phyloP scores from a whole-genome alignment of 1,284 basidiomycete species.

The Bondarzewia mesenterica region DNA sequence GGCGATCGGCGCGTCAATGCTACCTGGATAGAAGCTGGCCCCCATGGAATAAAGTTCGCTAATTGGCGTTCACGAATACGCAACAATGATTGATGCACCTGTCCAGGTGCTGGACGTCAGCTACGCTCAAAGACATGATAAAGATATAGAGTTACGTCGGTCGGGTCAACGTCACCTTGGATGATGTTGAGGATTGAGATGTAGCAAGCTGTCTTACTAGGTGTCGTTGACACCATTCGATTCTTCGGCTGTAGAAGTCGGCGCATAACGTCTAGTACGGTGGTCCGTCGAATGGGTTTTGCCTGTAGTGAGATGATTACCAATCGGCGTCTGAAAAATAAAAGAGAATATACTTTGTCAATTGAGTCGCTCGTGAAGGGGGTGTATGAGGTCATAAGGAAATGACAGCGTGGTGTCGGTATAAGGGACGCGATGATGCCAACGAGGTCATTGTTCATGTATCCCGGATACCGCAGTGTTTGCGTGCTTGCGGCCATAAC shows the following conservation, averaged over 20 bases:
- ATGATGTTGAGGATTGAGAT: slow-evolving; percentile 99
- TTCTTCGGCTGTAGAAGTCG: slow-evolving; percentile 97
- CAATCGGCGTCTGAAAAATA: no score
- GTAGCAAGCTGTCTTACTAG: slow-evolving; percentile 89
- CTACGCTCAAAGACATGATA: not conserved
- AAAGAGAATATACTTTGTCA: slow-evolving; percentile 72
- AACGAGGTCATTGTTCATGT: slow-evolving; percentile 99
- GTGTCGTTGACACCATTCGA: slow-evolving; percentile 93
- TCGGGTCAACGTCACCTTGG: slow-evolving; percentile 96
- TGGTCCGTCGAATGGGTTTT: slow-evolving; percentile 75
- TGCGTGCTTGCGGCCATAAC: slow-evolving; percentile 97
- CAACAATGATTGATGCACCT: slow-evolving; percentile 95
- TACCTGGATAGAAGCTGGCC: slow-evolving; percentile 96
- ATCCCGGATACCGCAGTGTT: slow-evolving; percentile 94
- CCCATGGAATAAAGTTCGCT: slow-evolving; percentile 99
- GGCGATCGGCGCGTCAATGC: slow-evolving; percentile 90
- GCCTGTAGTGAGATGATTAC: slow-evolving; percentile 20
- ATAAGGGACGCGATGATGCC: slow-evolving; percentile 97
- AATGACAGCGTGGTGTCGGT: slow-evolving; percentile 98
- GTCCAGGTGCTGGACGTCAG: slow-evolving; percentile 1
- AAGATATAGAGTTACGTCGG: slow-evolving; percentile 59
- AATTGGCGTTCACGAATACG: slow-evolving; percentile 95
- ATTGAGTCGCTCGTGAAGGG: slow-evolving; percentile 96
- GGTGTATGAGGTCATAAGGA: slow-evolving; percentile 99
- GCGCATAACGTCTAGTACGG: slow-evolving; percentile 98